These are phyloP conservation scores for Plantago ovata DNA, from an alignment of 257 asterid genomes.

Conservation along the genomic window DNA sequence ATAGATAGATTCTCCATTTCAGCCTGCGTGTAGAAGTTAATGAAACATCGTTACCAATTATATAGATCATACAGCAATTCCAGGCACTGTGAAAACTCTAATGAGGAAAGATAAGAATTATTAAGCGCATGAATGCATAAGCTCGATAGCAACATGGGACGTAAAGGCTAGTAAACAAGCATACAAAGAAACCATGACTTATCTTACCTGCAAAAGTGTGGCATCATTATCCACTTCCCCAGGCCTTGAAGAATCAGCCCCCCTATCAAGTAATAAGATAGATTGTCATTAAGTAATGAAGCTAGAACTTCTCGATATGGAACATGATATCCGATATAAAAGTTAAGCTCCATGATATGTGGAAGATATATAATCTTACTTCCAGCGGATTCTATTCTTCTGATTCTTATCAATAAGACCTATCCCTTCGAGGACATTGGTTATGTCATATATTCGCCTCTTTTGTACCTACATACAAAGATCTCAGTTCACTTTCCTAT, in stretches of 20 bases:
- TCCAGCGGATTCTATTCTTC: constrained; percentile 69
- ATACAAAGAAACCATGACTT: neutral
- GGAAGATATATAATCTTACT: constrained; percentile 32
- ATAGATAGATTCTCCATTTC: constrained; percentile 73
- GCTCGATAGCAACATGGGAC: neutral
- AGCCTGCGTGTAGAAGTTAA: constrained; percentile 50
- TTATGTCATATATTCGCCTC: constrained; percentile 85
- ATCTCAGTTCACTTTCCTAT: constrained; percentile 15
- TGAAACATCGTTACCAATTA: constrained; percentile 18
- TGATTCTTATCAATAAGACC: constrained; percentile 93
- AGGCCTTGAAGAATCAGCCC: constrained; percentile 66
- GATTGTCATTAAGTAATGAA: constrained; percentile 18
- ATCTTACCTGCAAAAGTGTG: constrained; percentile 66
- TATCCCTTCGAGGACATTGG: constrained; percentile 96
- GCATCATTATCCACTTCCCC: constrained; percentile 73
- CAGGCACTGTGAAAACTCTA: neutral
- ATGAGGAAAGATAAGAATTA: neutral
- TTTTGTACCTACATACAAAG: constrained; percentile 44
- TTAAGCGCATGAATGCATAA: neutral
- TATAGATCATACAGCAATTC: constrained; percentile 11
- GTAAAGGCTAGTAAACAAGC: neutral
- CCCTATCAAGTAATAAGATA: constrained; percentile 38
- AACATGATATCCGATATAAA: constrained; percentile 11
- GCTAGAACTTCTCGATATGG: constrained; percentile 1
- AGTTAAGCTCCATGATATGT: constrained; percentile 16